Evolutionary conservation across 495 filamentous ascomycete genomes (phyloP), one percentile per base, ranked within the genome.

Genomic region (Penicillium diatomitis): DNA sequence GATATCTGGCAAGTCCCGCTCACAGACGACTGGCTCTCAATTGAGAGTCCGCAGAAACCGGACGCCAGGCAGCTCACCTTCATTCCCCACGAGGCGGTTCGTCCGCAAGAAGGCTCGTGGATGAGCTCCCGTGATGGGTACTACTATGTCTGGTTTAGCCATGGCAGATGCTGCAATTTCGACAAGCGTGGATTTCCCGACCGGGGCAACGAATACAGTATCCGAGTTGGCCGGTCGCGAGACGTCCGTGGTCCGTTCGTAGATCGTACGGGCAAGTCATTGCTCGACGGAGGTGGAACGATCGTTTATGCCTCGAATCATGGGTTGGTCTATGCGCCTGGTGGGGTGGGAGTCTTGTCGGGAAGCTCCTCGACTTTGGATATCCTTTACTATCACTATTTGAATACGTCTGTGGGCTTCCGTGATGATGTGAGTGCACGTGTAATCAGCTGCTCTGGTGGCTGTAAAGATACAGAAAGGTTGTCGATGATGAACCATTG

Each of bases 61-160:
- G 54, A 65, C 79, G 51, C 79, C 62, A 31, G 78, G 68, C 62
- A 80, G 73, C 57, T 66, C 67, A 20, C 68, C 0, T 67, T 56
- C 48, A 32, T 66, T 3, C 68, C 68, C 8, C 11, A 50, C 2
- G 6, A 29, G 5, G 53, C 45, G n/a, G 4, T 68, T 62, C 41
- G 66, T 64, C 78, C 83, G 0, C 58, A 74, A 44, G 86, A 90
- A 57, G 86, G 78, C 0, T 59, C 73, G 0, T 85, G 73, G 52
- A 68, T 86, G 55, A 83, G 75, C 62, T 78, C 75, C 47, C 54
- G 71, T 7, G 71, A 68, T 0, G 69, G 60, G 0, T 88, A 80
- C 45, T 88, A 84, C 51, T 89, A 88, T 54, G 60, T 84, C 2
- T 88, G 86, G 71, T 86, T 81, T 60, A 84, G 79, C 47, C 70